Evolutionary conservation across 208 protist species (phyloP).

Genomic region (Acanthamoeba sp.): DNA sequence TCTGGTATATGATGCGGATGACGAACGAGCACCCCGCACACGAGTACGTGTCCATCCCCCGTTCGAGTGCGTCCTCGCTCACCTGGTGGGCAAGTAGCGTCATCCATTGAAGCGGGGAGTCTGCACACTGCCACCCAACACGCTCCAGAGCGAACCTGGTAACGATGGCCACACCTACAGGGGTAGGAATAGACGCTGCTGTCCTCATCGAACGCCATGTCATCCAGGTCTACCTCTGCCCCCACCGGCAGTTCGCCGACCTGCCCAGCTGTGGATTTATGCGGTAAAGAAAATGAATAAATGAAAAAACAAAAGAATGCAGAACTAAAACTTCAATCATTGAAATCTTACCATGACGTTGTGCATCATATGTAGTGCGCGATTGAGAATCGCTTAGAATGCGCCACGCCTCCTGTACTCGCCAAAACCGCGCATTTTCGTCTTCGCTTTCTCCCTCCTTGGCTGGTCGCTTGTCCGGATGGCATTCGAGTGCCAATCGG

Average conservation of each 20-base stretch:
- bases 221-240: slow-evolving; percentile 55
- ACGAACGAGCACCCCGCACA: slow-evolving; percentile 27
- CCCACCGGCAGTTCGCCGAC: slow-evolving; percentile 25
- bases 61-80: slow-evolving; percentile 3
- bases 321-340: background rate
- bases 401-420: slow-evolving; percentile 9
- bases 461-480: background rate
- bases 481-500: background rate
- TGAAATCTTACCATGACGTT: background rate
- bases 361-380: slow-evolving; percentile 18
- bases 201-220: slow-evolving; percentile 43
- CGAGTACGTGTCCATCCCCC: background rate
- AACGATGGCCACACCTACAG: slow-evolving; percentile 38
- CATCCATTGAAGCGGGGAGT: background rate
- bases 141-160: no score
- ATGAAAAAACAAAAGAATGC: no score
- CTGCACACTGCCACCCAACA: background rate
- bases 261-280: background rate
- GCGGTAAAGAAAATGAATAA: no score
- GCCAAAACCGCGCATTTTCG: background rate
- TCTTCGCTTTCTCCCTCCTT: background rate
- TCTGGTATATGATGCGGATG: slow-evolving; percentile 24
- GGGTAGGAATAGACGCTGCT: background rate
- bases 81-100: background rate
- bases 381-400: background rate